phyloP scores from a whole-genome alignment of 306 rosid genomes.

The Quercus parvula region DNA sequence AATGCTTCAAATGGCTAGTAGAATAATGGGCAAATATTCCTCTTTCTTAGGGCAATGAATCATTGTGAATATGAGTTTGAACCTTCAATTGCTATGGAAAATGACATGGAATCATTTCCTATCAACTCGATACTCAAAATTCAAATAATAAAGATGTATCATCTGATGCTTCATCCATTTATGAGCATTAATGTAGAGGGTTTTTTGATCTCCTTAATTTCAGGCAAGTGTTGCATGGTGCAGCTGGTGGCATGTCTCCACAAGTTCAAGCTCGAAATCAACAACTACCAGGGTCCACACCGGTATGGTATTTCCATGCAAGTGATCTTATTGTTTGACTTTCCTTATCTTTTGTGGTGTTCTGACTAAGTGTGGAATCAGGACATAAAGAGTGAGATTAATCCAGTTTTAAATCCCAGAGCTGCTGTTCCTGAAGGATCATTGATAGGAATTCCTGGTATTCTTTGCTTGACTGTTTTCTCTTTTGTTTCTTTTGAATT shows the following conservation, averaged over 20 bases:
- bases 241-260: constrained; percentile 87
- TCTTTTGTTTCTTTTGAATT: constrained; percentile 12
- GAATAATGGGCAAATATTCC: not conserved
- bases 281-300: constrained; percentile 80
- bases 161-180: constrained; percentile 2
- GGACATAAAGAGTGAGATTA: constrained; percentile 94
- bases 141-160: constrained; percentile 12
- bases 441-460: constrained; percentile 86
- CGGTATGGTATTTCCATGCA: constrained; percentile 45
- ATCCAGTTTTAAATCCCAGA: constrained; percentile 85
- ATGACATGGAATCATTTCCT: not conserved
- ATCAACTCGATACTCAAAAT: not conserved
- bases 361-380: constrained; percentile 38
- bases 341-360: constrained; percentile 18
- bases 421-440: constrained; percentile 93
- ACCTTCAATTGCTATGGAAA: not conserved
- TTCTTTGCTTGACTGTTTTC: constrained; percentile 13
- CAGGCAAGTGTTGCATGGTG: constrained; percentile 91
- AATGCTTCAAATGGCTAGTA: not conserved
- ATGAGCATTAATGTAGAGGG: constrained; percentile 26
- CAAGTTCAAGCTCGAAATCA: constrained; percentile 92
- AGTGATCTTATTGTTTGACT: constrained; percentile 15
- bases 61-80: constrained; percentile 3
- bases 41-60: not conserved
- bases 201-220: constrained; percentile 24